These are phyloP conservation scores for Canariomyces notabilis DNA, from an alignment of 2,329 filamentous ascomycete species.

Conservation along the genomic window DNA sequence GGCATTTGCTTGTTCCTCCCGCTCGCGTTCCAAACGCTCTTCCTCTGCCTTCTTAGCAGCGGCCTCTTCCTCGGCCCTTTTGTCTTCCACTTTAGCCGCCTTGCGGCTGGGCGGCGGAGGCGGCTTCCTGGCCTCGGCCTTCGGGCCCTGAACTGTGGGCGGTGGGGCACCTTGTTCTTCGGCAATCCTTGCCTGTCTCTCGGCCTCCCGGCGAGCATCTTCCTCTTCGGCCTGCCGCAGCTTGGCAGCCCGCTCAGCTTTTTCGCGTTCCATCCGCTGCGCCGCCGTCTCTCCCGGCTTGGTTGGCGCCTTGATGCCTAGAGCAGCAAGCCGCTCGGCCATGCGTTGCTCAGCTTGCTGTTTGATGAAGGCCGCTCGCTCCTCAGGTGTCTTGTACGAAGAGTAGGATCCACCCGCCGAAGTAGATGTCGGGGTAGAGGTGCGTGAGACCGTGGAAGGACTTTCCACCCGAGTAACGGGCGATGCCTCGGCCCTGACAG, in stretches of 20 bases:
- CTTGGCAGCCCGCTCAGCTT: constrained; percentile 79
- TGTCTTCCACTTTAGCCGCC: constrained; percentile 51
- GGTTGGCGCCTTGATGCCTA: constrained; percentile 79
- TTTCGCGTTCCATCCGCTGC: constrained; percentile 84
- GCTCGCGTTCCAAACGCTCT: constrained; percentile 63
- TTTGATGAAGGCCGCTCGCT: constrained; percentile 92
- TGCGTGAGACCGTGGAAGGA: constrained; percentile 47
- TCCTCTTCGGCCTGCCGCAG: constrained; percentile 89
- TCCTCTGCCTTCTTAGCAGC: constrained; percentile 59
- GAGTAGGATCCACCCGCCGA: constrained; percentile 61
- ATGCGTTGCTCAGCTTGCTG: constrained; percentile 96
- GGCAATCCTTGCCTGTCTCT: constrained; percentile 76
- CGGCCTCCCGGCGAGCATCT: constrained; percentile 80
- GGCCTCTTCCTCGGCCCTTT: constrained; percentile 52
- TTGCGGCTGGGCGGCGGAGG: constrained; percentile 78
- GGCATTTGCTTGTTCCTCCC: constrained; percentile 68
- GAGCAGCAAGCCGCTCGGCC: constrained; percentile 88
- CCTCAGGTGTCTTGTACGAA: constrained; percentile 84
- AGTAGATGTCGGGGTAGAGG: constrained; percentile 44
- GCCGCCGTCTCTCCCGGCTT: constrained; percentile 76
- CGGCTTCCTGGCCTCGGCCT: constrained; percentile 55
- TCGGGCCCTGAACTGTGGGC: constrained; percentile 45
- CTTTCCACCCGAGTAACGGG: constrained; percentile 46
- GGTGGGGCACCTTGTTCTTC: constrained; percentile 66
- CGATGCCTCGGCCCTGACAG: constrained; percentile 41